Conservation (phyloP, 2,329 filamentous ascomycete species). For the Magnaporthiopsis poae region DNA sequence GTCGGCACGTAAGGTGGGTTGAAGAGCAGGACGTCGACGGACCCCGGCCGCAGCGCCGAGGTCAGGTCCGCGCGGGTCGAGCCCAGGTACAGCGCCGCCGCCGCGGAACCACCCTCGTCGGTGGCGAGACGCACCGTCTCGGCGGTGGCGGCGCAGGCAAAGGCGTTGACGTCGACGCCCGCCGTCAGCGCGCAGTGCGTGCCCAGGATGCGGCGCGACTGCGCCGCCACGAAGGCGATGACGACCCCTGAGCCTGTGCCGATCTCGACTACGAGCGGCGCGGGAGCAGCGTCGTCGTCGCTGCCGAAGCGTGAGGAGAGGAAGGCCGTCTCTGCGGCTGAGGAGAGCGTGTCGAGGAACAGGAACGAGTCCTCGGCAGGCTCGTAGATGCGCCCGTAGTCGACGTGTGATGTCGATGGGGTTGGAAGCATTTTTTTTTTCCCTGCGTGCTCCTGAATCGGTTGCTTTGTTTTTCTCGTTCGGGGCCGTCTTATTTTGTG, state of each 20-base stretch:
- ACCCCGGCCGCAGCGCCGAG: constrained; percentile 44
- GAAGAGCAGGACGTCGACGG: constrained; percentile 80
- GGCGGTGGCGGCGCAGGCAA: constrained; percentile 68
- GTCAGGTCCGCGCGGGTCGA: constrained; percentile 62
- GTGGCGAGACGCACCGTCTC: constrained; percentile 48
- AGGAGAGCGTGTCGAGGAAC: constrained; percentile 81
- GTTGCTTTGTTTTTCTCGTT: not conserved
- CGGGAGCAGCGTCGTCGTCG: constrained; percentile 23
- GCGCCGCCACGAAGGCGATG: constrained; percentile 74
- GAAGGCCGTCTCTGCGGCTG: constrained; percentile 56
- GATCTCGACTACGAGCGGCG: constrained; percentile 68
- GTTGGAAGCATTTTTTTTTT: constrained; percentile 68
- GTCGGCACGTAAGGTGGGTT: constrained; percentile 97
- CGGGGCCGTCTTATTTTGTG: not conserved
- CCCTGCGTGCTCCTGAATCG: not conserved
- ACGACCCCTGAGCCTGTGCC: constrained; percentile 89
- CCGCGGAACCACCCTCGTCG: too few species aligned
- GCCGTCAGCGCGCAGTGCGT: constrained; percentile 51
- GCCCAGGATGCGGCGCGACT: constrained; percentile 64
- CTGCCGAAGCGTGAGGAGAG: constrained; percentile 52
- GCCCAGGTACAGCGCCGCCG: constrained; percentile 48
- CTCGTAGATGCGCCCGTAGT: constrained; percentile 82
- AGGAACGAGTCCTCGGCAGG: constrained; percentile 94
- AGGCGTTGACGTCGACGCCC: constrained; percentile 74
- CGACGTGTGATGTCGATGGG: constrained; percentile 83